Evolutionary conservation across 192 early-diverging fungal genomes (phyloP), one percentile per base, ranked within the genome.

Genomic region (Umbelopsis ramanniana): DNA sequence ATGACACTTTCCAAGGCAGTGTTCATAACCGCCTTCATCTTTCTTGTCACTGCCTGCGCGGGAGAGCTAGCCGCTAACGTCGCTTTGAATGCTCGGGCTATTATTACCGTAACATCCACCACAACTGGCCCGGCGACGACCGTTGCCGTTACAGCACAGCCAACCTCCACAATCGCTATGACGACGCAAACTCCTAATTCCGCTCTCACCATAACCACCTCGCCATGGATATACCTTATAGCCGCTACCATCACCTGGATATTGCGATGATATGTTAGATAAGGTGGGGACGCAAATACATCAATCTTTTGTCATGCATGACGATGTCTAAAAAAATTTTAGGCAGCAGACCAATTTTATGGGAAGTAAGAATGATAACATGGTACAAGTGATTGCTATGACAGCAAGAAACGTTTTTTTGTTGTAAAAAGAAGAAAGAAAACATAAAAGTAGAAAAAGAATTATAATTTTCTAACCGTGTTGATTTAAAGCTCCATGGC

Each of bases 71-170:
- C 26, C 26, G 29, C 6, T 2, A 63, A 63, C 2, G 15, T 38
- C 1, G 6, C 15, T 17, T 29, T 63, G 14, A 15, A 35, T 37
- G 29, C 23, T 63, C 26, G 57, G 11, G 10, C 33, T 63, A 63
- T 63, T 26, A 17, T 63, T 15, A 63, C 57, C 14, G 35, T 63
- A 8, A 63, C 57, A n/a, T 63, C 57, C 17, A 63, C 57, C 19
- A 63, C 57, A 3, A 63, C 57, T 4, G 57, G 33, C 23, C 29
- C 57, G 19, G 57, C 57, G 0, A 63, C 57, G 3, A 63, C 57
- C 4, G 57, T 63, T 29, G 57, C 57, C 15, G 29, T 63, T 3
- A 63, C 57, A 50, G 48, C n/a, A 21, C 14, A 50, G 15, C 48
- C 48, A 17, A 50, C 48, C 4, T n/a, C 48, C n/a, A 45, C 14